Evolutionary conservation across 1,139 yeast species (phyloP), one percentile per base, ranked within the genome.

Genomic region (Saccharomyces pastorianus): DNA sequence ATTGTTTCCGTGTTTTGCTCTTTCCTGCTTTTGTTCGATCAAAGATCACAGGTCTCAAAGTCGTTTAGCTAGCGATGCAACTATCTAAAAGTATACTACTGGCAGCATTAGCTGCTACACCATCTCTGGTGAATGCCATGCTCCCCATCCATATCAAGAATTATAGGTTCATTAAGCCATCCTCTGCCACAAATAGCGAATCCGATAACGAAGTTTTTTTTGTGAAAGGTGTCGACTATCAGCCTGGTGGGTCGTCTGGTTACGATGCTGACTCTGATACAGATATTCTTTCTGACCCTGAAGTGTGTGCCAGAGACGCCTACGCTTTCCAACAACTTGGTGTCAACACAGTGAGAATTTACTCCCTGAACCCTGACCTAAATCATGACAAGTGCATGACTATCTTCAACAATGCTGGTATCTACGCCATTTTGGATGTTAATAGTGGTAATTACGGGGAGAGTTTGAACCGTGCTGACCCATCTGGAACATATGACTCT

Each of bases 321-420:
- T 83, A 78, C 61, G 82, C 83, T 56, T 81, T 90, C 65, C 90
- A 85, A 71, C 80, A 84, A 63, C 75, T 88, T 53, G 88, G 91
- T 38, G 80, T 90, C 64, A 90, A 91, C 72, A 82, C 86, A 28
- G 77, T 87, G 57, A 73, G 83, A 61, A 78, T 78, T 23, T 88
- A 88, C 71, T 85, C 95, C 9, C 74, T 88, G 58, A 84, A 87
- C 70, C 88, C 93, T n/a, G 81, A 80, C 57, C 65, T 83, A 55
- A 83, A 89, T 71, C 97, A 90, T 69, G 90, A 86, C 65, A 85
- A 81, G 62, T 91, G 98, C 76, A 88, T 91, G 95, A 76, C 88
- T 47, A 79, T 86, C 59, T 81, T 89, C 64, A 84, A 86, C 62
- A 84, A 87, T 54, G 96, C 96, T 7, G 96, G 97, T 53, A 89